Evolutionary conservation across 768 basidiomycete species (phyloP), one percentile per base, ranked within the genome.

Genomic region (Austroboletus festivus): DNA sequence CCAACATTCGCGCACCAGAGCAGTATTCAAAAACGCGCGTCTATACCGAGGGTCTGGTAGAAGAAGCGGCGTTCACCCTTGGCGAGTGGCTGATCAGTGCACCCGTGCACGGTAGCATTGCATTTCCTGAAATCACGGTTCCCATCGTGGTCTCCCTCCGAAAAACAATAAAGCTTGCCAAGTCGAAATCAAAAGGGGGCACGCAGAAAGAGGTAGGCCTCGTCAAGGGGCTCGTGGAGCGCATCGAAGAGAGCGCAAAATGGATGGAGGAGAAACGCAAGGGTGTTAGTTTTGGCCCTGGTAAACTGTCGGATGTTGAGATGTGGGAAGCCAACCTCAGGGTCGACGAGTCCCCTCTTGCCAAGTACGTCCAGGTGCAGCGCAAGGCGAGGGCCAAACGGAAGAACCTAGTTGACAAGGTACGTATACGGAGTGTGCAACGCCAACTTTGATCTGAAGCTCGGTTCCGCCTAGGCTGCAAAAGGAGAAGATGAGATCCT

Each of bases 121-220:
- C 91, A 1, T 98, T 96, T 76, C 95, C 96, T 2, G 96, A 99
- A 69, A 77, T 95, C 34, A 75, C 83, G 13, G 80, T 97, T 12
- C 93, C 94, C 3, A 72, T 93, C 31, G 69, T 83, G 15, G 76
- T 89, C 11, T 72, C 80, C 1, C 72, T 99, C 43, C 82, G 83
- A 38, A 85, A 86, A 55, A 75, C 80, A 46, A 58, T 94, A 55
- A 97, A 96, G 67, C 72, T 69, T 33, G 71, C 74, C 21, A 79
- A 78, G 47, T 64, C 73, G 30, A 67, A 65, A 38, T 61, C 68
- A 23, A 58, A 66, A 38, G 58, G 70, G 40, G 51, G 61, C 12
- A 31, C 46, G 10, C 66, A 71, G 1, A 89, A 89, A 61, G 85
- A 86, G 51, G 73, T 76, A 1, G 76, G 72, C 3, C 56, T 73